These are phyloP conservation scores for Pterocarpus santalinus DNA, from an alignment of 306 rosid species.

Conservation along the genomic window DNA sequence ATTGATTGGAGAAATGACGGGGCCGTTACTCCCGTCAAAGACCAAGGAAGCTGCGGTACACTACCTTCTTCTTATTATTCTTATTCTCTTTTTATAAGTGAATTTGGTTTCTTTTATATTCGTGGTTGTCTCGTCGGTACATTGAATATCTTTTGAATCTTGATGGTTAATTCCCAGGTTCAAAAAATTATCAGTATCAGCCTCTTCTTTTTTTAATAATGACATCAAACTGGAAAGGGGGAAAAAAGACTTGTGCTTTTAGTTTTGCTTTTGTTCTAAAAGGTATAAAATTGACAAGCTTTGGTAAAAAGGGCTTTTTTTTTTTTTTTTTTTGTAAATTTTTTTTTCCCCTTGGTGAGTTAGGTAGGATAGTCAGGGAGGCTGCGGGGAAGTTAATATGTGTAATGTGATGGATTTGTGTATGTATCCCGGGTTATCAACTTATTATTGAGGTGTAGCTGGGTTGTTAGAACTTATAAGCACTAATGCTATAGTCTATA, in stretches of 20 bases:
- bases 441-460: neutral
- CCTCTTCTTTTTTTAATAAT: neutral
- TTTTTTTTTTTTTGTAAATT: neutral
- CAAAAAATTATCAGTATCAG: neutral
- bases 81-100: neutral
- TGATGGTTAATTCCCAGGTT: neutral
- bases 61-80: conserved; percentile 1
- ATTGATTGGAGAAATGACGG: conserved; percentile 89
- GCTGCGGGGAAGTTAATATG: neutral
- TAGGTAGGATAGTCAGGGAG: neutral
- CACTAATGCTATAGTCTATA: neutral
- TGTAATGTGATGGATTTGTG: conserved; percentile 16
- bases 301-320: neutral
- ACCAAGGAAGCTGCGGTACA: conserved; percentile 89
- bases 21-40: conserved; percentile 81
- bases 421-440: neutral
- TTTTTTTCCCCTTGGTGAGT: neutral
- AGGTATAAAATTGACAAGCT: neutral
- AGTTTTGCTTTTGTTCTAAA: conserved; percentile 3
- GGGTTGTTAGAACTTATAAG: neutral
- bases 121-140: neutral
- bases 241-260: neutral
- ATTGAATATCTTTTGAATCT: conserved; percentile 16
- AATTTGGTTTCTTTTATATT: neutral
- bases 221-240: neutral